Evolutionary conservation across 352 stramenopile genomes (phyloP).

Genomic region (Thraustochytrium striatum): DNA sequence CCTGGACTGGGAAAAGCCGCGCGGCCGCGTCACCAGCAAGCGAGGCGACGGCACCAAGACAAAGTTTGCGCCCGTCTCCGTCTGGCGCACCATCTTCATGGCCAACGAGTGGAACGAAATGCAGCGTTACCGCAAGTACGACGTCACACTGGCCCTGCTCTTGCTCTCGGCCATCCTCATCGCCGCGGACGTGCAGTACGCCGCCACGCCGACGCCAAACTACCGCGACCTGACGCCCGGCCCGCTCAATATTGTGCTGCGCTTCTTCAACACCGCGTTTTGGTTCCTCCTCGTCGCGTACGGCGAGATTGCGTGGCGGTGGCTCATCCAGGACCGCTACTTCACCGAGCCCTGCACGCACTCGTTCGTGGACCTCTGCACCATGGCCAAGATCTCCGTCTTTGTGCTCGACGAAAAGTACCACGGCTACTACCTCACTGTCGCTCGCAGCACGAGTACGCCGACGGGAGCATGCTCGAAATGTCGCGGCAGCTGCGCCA

Average conservation of each 20-base stretch:
- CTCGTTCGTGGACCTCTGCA: slow-evolving; percentile 88
- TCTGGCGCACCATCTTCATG: slow-evolving; percentile 87
- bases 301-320: slow-evolving; percentile 78
- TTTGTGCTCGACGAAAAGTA: slow-evolving; percentile 84
- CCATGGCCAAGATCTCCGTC: slow-evolving; percentile 79
- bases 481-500: slow-evolving; percentile 81
- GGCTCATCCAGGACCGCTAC: slow-evolving; percentile 72
- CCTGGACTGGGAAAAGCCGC: slow-evolving; percentile 85
- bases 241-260: slow-evolving; percentile 74
- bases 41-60: slow-evolving; percentile 10
- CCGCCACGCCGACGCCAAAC: slow-evolving; percentile 59
- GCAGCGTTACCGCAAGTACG: slow-evolving; percentile 71
- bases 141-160: slow-evolving; percentile 72
- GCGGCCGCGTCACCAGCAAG: slow-evolving; percentile 56
- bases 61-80: slow-evolving; percentile 67
- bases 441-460: slow-evolving; percentile 80
- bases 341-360: slow-evolving; percentile 56
- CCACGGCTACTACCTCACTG: slow-evolving; percentile 92
- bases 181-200: slow-evolving; percentile 61
- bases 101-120: slow-evolving; percentile 89
- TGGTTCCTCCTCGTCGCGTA: slow-evolving; percentile 72
- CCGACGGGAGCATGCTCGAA: slow-evolving; percentile 84
- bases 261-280: slow-evolving; percentile 77
- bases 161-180: slow-evolving; percentile 79
- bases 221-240: slow-evolving; percentile 57